Percentiles rank a stretch among this genome's conserved stretches.
These are phyloP conservation scores for Cercospora sp. DNA, from an alignment of 2,329 filamentous ascomycete genomes.

Conservation along the genomic window DNA sequence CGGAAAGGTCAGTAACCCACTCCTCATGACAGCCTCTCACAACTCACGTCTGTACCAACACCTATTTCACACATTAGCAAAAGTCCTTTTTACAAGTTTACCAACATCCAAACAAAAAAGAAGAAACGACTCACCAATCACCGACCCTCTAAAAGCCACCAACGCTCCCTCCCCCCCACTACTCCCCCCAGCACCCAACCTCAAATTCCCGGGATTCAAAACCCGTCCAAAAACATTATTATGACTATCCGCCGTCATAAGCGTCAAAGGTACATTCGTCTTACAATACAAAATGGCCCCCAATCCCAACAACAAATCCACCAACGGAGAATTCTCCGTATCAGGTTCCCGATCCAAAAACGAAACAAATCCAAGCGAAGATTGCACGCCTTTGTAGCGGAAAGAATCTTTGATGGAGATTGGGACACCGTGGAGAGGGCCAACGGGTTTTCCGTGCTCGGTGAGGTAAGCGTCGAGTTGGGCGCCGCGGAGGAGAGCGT, in stretches of 20 bases:
- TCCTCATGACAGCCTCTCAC: neutral
- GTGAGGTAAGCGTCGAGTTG: constrained; percentile 30
- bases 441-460: constrained; percentile 24
- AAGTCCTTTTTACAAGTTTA: neutral
- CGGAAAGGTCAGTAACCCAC: neutral
- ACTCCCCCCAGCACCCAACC: constrained; percentile 63
- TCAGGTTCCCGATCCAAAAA: constrained; percentile 38
- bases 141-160: constrained; percentile 58
- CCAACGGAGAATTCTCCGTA: constrained; percentile 38
- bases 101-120: neutral
- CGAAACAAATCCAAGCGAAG: constrained; percentile 59
- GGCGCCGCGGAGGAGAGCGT: constrained; percentile 30
- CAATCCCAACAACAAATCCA: constrained; percentile 40
- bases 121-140: constrained; percentile 45
- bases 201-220: constrained; percentile 63
- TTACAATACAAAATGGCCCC: constrained; percentile 56
- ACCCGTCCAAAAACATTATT: constrained; percentile 48
- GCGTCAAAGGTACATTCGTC: constrained; percentile 54
- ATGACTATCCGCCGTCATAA: constrained; percentile 36
- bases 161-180: constrained; percentile 66
- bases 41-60: constrained; percentile 6
- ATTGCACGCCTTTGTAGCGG: constrained; percentile 58
- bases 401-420: constrained; percentile 64
- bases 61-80: neutral
- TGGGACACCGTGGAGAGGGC: constrained; percentile 52